Evolutionary conservation across 352 stramenopile genomes (phyloP), one percentile per base, ranked within the genome.

Genomic region (Globisporangium emineosum): DNA sequence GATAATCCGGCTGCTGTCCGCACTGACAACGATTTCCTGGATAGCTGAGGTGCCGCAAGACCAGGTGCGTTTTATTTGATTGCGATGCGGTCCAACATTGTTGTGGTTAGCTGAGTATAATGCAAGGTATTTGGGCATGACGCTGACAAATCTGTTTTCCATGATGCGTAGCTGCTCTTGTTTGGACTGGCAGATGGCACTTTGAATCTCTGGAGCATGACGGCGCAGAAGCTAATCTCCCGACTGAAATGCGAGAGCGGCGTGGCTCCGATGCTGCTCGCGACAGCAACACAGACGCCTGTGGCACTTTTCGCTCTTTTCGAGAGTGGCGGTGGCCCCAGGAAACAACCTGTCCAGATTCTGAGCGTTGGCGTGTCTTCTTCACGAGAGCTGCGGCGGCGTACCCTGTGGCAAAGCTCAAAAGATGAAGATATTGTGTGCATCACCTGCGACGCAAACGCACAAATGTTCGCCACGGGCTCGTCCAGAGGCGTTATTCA

Each of bases 151-250:
- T 19, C 2, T 29, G 17, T 25, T 7, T 40, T 37, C 33, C 4
- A 5, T 4, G 51, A 7, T 25, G 12, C n/a, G 19, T 45, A 68
- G 63, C 49, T 59, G n/a, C 47, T 68, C 32, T 29, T 68, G 9
- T 65, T 47, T 47, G 64, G 29, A 9, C 40, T 69, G 9, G 64
- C 40, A 1, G 64, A 69, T 30, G 57, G 57, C 19, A 64, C 64
- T 0, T 25, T 69, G 13, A 68, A 60, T n/a, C 19, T 63, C 12
- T 64, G 63, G 63, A 58, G 57, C 19, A 64, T 60, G 50, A 5
- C 5, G 13, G 30, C 63, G 15, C 42, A 57, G 32, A 35, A 23
- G 17, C 23, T 62, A 6, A 15, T 68, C 3, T 50, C 54, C 15
- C 30, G 43, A 25, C 40, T 62, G 17, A n/a, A 49, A 29, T 42